These are phyloP conservation scores for Stenogyne calaminthoides DNA, from an alignment of 305 asterid genomes.

Conservation along the genomic window DNA sequence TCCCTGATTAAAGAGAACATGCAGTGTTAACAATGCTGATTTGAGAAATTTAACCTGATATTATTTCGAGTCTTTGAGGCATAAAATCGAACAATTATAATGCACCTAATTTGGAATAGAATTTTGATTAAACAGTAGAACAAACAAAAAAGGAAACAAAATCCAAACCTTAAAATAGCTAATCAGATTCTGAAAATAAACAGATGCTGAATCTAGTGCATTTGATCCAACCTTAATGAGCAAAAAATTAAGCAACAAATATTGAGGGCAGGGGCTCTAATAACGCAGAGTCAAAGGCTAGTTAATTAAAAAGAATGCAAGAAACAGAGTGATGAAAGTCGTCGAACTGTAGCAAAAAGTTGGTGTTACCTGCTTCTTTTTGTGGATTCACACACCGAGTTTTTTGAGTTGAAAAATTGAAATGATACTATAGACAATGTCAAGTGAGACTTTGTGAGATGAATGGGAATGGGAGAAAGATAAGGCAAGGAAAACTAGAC, in stretches of 20 bases:
- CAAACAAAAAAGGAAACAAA: not conserved
- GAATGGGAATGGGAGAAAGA: no score
- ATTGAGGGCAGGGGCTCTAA: not conserved
- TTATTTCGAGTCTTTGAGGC: not conserved
- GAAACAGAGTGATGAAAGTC: not conserved
- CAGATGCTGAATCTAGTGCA: not conserved
- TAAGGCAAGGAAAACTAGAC: not conserved
- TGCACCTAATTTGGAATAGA: not conserved
- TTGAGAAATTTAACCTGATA: no score
- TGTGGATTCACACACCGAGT: not conserved
- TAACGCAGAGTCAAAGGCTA: no score
- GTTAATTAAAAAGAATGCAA: no score
- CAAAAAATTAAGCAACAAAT: not conserved
- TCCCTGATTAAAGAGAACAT: not conserved
- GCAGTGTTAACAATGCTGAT: not conserved
- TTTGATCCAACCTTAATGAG: not conserved
- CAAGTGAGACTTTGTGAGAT: not conserved
- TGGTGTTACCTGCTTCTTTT: not conserved
- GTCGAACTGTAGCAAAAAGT: not conserved
- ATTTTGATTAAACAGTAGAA: not conserved
- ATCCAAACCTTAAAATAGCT: no score
- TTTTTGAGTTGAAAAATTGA: not conserved
- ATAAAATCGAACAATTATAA: not conserved
- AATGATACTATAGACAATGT: not conserved
- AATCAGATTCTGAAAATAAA: not conserved